phyloP scores from a whole-genome alignment of 2,329 filamentous ascomycete species.

The Xylariaceae sp. region DNA sequence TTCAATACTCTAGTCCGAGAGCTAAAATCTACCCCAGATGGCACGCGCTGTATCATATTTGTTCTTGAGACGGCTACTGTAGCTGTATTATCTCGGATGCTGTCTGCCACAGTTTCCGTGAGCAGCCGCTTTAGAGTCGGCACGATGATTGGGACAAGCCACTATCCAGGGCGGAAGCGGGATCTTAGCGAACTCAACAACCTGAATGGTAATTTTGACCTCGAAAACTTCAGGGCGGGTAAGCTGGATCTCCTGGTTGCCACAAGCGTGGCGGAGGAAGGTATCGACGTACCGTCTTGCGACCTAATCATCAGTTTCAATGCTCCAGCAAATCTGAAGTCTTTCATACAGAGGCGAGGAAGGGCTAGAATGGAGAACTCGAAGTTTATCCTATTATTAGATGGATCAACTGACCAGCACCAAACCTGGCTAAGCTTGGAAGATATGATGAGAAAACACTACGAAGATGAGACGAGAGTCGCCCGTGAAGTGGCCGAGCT shows the following conservation, averaged over 20 bases:
- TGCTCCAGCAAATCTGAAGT: slow-evolving; percentile 46
- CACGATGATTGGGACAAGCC: slow-evolving; percentile 53
- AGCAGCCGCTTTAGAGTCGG: slow-evolving; percentile 47
- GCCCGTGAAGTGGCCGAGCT: slow-evolving; percentile 42
- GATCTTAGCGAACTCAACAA: slow-evolving; percentile 38
- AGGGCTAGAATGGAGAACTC: slow-evolving; percentile 50
- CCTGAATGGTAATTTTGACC: slow-evolving; percentile 32
- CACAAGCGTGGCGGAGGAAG: slow-evolving; percentile 63
- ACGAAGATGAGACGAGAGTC: slow-evolving; percentile 59
- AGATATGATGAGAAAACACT: slow-evolving; percentile 64
- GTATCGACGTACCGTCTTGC: slow-evolving; percentile 63
- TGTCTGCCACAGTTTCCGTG: slow-evolving; percentile 49
- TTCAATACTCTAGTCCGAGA: slow-evolving; percentile 49
- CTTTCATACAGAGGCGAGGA: slow-evolving; percentile 56
- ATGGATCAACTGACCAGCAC: slow-evolving; percentile 29
- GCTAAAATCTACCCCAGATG: slow-evolving; percentile 42
- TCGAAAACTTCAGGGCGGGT: slow-evolving; percentile 51
- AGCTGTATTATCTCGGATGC: slow-evolving; percentile 54
- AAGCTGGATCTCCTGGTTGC: slow-evolving; percentile 56
- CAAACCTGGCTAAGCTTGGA: slow-evolving; percentile 65
- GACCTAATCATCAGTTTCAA: slow-evolving; percentile 59
- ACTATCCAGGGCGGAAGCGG: slow-evolving; percentile 33
- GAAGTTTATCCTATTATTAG: slow-evolving; percentile 45
- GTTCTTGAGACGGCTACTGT: slow-evolving; percentile 60
- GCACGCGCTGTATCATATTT: slow-evolving; percentile 61